A percentile compares a stretch with the other conserved stretches of the same genome.
These are phyloP conservation scores for Termitomyces sp. DNA, from an alignment of 768 basidiomycete species.

Conservation along the genomic window DNA sequence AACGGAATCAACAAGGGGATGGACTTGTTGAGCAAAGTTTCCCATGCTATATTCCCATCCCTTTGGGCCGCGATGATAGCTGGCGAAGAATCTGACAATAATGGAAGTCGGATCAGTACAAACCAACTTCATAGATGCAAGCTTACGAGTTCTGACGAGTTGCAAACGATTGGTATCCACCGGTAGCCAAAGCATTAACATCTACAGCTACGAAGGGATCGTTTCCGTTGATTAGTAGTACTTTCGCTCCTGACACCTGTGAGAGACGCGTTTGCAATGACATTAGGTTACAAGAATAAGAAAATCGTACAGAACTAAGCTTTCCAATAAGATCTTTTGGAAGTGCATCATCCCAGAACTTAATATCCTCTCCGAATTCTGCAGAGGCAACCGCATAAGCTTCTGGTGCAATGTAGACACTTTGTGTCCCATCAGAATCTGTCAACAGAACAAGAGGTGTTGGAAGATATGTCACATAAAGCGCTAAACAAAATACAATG, in stretches of 20 bases:
- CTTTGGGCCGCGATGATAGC: slow-evolving; percentile 29
- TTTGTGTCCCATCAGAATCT: slow-evolving; percentile 35
- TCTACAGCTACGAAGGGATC: slow-evolving; percentile 48
- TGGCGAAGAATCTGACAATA: slow-evolving; percentile 37
- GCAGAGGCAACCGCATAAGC: slow-evolving; percentile 45
- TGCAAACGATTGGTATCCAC: slow-evolving; percentile 47
- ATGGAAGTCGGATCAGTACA: not conserved
- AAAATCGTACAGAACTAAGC: slow-evolving; percentile 32
- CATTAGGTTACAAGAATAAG: not conserved
- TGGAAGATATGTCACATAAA: slow-evolving; percentile 44
- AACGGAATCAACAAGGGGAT: slow-evolving; percentile 47
- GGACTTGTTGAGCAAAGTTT: slow-evolving; percentile 49
- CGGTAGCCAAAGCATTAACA: slow-evolving; percentile 41
- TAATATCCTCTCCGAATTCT: slow-evolving; percentile 44
- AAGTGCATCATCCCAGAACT: slow-evolving; percentile 50
- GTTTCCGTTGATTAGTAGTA: slow-evolving; percentile 45
- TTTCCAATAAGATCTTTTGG: slow-evolving; percentile 42
- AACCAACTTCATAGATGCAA: not conserved
- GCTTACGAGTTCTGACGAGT: slow-evolving; percentile 44
- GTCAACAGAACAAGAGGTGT: slow-evolving; percentile 44
- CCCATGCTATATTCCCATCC: slow-evolving; percentile 42
- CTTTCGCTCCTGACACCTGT: slow-evolving; percentile 45
- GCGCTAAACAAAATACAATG: slow-evolving; percentile 18
- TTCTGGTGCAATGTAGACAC: slow-evolving; percentile 46
- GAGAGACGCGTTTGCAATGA: not conserved